These are phyloP conservation scores for Jimgerdemannia lactiflua DNA, from an alignment of 192 early-diverging fungal genomes.

Conservation along the genomic window DNA sequence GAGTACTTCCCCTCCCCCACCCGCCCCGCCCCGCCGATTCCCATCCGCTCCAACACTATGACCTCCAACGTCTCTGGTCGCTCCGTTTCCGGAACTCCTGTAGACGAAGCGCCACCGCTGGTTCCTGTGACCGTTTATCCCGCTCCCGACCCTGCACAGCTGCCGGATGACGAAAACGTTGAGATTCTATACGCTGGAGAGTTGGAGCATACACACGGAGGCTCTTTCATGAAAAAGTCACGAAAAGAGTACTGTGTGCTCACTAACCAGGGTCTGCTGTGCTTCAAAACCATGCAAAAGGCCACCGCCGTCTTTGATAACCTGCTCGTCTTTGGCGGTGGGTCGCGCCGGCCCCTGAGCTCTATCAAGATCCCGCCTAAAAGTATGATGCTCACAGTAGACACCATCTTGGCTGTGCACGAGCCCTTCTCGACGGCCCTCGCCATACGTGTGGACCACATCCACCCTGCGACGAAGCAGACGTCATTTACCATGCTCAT, in stretches of 20 bases:
- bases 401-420: conserved; percentile 21
- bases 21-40: no score
- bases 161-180: not conserved
- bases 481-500: conserved; percentile 5
- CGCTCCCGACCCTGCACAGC: no score
- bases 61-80: no score
- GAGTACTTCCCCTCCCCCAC: no score
- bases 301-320: conserved; percentile 19
- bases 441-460: conserved; percentile 26
- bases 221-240: conserved; percentile 3
- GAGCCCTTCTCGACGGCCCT: not conserved
- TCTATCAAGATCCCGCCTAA: conserved; percentile 9
- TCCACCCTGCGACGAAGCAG: conserved; percentile 11
- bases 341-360: not conserved
- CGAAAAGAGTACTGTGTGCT: conserved; percentile 20
- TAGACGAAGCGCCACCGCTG: no score
- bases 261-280: conserved; percentile 23
- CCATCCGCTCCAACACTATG: no score
- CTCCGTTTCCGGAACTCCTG: no score
- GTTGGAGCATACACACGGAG: conserved; percentile 9
- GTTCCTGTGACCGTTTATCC: no score
- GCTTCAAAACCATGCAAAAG: conserved; percentile 21
- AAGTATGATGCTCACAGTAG: conserved; percentile 4
- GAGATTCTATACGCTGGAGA: conserved; percentile 23
- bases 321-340: not conserved